phyloP scores from a whole-genome alignment of 2,329 filamentous ascomycete species.

The Claviceps pusilla region DNA sequence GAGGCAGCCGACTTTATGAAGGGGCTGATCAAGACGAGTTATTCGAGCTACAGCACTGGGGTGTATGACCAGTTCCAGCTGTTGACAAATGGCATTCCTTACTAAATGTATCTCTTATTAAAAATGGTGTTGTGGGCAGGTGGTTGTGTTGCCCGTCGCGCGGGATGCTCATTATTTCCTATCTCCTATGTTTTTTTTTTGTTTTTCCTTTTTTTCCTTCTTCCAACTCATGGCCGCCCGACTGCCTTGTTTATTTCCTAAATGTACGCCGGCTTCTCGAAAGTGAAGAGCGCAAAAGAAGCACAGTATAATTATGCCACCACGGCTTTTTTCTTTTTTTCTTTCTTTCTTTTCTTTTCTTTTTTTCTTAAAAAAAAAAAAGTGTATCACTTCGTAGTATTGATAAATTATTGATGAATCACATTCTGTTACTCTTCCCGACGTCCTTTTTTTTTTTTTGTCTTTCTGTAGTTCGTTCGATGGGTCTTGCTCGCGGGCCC shows the following conservation, averaged over 20 bases:
- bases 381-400: no score
- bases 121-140: no score
- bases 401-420: no score
- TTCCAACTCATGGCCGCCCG: no score
- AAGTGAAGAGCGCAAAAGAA: background rate
- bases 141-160: no score
- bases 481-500: no score
- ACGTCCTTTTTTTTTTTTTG: no score
- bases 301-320: background rate
- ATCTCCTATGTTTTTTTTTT: background rate
- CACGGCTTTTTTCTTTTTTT: background rate
- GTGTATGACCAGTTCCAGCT: constrained; percentile 98
- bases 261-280: background rate
- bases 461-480: no score
- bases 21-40: constrained; percentile 77
- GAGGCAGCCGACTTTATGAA: constrained; percentile 93
- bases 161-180: background rate
- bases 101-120: constrained; percentile 33
- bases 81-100: constrained; percentile 92
- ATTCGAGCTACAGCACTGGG: constrained; percentile 78
- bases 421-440: no score
- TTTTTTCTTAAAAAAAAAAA: no score
- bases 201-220: no score
- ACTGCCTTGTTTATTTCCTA: background rate
- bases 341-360: no score